These are phyloP conservation scores for Blastobotrys robertii DNA, from an alignment of 805 yeast genomes.

Conservation along the genomic window DNA sequence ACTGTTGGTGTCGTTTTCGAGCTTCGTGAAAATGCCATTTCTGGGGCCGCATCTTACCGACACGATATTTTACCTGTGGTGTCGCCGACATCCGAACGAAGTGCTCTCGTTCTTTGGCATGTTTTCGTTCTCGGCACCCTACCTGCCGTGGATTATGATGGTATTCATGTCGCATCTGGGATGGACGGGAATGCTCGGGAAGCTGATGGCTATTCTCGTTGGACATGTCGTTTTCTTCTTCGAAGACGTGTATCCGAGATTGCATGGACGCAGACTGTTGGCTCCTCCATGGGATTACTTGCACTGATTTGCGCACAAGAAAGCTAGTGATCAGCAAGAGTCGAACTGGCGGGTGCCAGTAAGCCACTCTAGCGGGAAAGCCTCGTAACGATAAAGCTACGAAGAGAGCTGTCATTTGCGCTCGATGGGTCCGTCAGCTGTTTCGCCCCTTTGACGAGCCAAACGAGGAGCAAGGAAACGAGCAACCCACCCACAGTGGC, in stretches of 20 bases:
- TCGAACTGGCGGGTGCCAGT: too few species aligned
- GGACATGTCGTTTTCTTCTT: constrained; percentile 36
- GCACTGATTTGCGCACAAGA: too few species aligned
- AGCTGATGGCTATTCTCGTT: constrained; percentile 31
- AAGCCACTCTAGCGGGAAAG: too few species aligned
- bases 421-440: too few species aligned
- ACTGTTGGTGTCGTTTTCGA: constrained; percentile 27
- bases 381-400: too few species aligned
- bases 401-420: too few species aligned
- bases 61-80: constrained; percentile 37
- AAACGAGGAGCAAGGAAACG: too few species aligned
- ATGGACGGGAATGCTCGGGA: constrained; percentile 17
- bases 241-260: constrained; percentile 34
- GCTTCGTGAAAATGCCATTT: constrained; percentile 21
- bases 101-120: constrained; percentile 34
- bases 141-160: constrained; percentile 34
- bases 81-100: constrained; percentile 36
- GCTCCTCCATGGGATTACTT: constrained; percentile 34
- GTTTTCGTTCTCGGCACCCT: constrained; percentile 33
- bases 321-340: too few species aligned
- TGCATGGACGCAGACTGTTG: constrained; percentile 28
- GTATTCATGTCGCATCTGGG: constrained; percentile 8
- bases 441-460: too few species aligned
- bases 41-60: constrained; percentile 32
- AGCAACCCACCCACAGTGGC: too few species aligned